Percentiles rank a stretch among this genome's conserved stretches.
Conservation (phyloP, 345 rosid genomes). For the Jatropha curcas region DNA sequence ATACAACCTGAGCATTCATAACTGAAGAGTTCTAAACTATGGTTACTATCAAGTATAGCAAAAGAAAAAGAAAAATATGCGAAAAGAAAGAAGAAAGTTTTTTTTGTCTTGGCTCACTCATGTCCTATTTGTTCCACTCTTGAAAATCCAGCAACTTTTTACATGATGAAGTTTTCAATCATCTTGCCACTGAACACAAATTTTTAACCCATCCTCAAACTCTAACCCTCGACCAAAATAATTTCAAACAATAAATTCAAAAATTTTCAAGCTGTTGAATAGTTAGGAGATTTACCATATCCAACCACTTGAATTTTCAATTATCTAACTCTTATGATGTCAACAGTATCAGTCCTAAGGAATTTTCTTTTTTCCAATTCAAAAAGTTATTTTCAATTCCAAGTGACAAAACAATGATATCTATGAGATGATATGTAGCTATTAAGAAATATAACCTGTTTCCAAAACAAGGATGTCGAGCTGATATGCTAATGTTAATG, state of each 20-base stretch:
- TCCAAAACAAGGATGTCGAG: slow-evolving; percentile 94
- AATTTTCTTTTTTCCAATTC: no score
- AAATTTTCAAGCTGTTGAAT: neutral
- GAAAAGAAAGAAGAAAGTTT: neutral
- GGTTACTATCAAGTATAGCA: neutral
- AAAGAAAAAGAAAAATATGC: no score
- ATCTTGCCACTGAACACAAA: no score
- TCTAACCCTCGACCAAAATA: neutral
- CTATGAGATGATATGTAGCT: neutral
- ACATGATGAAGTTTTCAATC: neutral
- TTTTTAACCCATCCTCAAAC: neutral
- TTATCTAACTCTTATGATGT: neutral
- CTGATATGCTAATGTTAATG: slow-evolving; percentile 80
- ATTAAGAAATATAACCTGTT: slow-evolving; percentile 63
- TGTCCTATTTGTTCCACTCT: neutral
- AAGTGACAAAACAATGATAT: neutral
- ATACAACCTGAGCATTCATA: neutral
- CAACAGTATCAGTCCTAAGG: neutral
- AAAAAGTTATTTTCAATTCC: neutral
- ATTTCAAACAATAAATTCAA: neutral
- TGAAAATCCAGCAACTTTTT: neutral
- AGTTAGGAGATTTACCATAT: neutral
- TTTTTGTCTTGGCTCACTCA: neutral
- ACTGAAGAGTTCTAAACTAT: neutral
- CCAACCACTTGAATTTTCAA: neutral